Evolutionary conservation across 495 filamentous ascomycete species (phyloP), one percentile per base, ranked within the genome.

Genomic region (Neurospora cerealis): DNA sequence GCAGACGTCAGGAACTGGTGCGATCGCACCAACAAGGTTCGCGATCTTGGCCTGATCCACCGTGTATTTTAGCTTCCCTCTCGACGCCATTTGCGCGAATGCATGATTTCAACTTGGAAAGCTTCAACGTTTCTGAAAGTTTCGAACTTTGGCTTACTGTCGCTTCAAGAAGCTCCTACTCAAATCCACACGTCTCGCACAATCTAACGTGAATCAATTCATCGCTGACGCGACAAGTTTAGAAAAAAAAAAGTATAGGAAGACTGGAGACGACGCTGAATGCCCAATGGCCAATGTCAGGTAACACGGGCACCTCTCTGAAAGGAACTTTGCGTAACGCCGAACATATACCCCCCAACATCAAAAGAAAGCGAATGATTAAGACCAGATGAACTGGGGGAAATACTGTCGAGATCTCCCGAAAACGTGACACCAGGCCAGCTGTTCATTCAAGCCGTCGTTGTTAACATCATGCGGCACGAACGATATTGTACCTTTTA

Each of bases 221-320:
- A 24, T 28, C 11, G 48, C 21, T 24, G 21, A 60, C 21, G 21
- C 2, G 21, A 60, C 11, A 15, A 15, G 21, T 4, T 48, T 2
- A 24, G n/a, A 54, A 28, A 10, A 48, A 48, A 48, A 21, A 3
- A 11, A 6, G 8, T 13, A 5, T 1, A 54, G 10, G 4, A 60
- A 60, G 9, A 21, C 9, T 28, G 46, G 46, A 62, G 54, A 62
- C 24, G 1, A 32, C 38, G 62, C 36, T 15, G 32, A 72, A 60
- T 13, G 66, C 74, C 54, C 71, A 70, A 77, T 74, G 74, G 73
- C 74, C 77, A 77, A 76, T 78, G 71, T 75, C 37, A n/a, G 38
- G 44, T 21, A 60, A 34, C 28, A 34, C 48, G 11, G n/a, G 21
- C 21, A 24, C 21, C 11, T 60, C 21, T 54, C 46, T 10, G 46